Percentiles rank a stretch among this genome's conserved stretches.
Evolutionary conservation across 441 rosid genomes (phyloP).

Genomic region (Sinapis alba): DNA sequence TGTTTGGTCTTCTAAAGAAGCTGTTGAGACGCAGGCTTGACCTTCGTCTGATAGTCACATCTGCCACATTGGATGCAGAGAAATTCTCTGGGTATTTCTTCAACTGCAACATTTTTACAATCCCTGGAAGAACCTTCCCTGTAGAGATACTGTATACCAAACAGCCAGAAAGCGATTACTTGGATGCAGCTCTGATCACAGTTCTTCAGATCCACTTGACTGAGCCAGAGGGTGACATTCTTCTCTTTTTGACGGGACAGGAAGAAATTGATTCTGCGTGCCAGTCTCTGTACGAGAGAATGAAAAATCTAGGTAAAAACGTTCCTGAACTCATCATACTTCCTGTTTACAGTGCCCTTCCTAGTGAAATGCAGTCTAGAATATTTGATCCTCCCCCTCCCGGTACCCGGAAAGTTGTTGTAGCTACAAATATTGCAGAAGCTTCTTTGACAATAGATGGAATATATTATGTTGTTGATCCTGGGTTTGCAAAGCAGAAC

Average conservation of each 20-base stretch:
- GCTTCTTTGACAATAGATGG: conserved; percentile 88
- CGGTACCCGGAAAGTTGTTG: conserved; percentile 85
- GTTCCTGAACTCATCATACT: conserved; percentile 82
- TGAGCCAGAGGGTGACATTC: conserved; percentile 83
- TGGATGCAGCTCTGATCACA: conserved; percentile 79
- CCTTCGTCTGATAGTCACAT: conserved; percentile 80
- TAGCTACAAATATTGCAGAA: conserved; percentile 88
- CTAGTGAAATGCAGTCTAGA: conserved; percentile 90
- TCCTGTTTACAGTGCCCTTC: conserved; percentile 89
- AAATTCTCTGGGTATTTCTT: conserved; percentile 88
- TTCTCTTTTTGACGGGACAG: conserved; percentile 90
- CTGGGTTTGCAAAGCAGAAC: conserved; percentile 83
- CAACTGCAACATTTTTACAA: conserved; percentile 78
- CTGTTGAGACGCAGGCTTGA: conserved; percentile 71
- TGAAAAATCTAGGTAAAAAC: conserved; percentile 75
- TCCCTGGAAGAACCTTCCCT: conserved; percentile 88
- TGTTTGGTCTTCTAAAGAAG: conserved; percentile 83
- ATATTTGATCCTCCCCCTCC: conserved; percentile 86
- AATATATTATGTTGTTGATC: conserved; percentile 78
- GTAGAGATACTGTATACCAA: conserved; percentile 81
- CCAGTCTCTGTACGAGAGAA: conserved; percentile 78
- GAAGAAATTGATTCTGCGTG: conserved; percentile 95
- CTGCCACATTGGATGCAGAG: conserved; percentile 91
- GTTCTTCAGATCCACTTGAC: conserved; percentile 86
- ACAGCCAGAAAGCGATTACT: conserved; percentile 81